Percentiles rank a stretch among this genome's conserved stretches.
These are phyloP conservation scores for Myxozyma neglecta DNA, from an alignment of 805 yeast species.

Conservation along the genomic window DNA sequence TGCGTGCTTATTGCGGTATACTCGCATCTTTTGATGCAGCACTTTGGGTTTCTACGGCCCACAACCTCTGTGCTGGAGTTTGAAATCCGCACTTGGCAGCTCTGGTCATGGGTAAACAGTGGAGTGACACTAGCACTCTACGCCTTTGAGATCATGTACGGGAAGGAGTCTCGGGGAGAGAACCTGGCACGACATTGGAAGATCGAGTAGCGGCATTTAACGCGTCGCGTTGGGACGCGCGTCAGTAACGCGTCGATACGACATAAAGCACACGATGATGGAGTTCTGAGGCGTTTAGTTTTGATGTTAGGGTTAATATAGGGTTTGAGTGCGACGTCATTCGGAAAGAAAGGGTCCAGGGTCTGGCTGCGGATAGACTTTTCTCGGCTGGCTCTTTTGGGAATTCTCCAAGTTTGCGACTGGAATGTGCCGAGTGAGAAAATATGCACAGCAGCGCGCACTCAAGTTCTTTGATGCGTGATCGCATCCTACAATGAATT, in stretches of 20 bases:
- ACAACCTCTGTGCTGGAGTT: slow-evolving; percentile 62
- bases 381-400: background rate
- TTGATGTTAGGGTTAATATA: background rate
- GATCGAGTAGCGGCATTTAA: slow-evolving; percentile 19
- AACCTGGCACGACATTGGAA: slow-evolving; percentile 34
- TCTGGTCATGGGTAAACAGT: slow-evolving; percentile 97
- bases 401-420: background rate
- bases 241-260: background rate
- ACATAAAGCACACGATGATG: background rate
- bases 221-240: slow-evolving; percentile 2
- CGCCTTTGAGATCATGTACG: slow-evolving; percentile 64
- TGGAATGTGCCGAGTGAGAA: slow-evolving; percentile 5
- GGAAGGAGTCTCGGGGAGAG: slow-evolving; percentile 32
- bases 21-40: slow-evolving; percentile 89
- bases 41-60: slow-evolving; percentile 66
- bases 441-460: background rate
- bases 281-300: no score
- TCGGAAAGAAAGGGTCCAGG: background rate
- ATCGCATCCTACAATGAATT: background rate
- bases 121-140: slow-evolving; percentile 76
- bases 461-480: background rate
- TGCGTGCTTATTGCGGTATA: slow-evolving; percentile 93
- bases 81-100: slow-evolving; percentile 63
- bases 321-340: background rate
- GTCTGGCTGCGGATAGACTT: background rate